Base-by-base conservation (phyloP, 495 filamentous ascomycete species). In the Penicillium desertorum region DNA sequence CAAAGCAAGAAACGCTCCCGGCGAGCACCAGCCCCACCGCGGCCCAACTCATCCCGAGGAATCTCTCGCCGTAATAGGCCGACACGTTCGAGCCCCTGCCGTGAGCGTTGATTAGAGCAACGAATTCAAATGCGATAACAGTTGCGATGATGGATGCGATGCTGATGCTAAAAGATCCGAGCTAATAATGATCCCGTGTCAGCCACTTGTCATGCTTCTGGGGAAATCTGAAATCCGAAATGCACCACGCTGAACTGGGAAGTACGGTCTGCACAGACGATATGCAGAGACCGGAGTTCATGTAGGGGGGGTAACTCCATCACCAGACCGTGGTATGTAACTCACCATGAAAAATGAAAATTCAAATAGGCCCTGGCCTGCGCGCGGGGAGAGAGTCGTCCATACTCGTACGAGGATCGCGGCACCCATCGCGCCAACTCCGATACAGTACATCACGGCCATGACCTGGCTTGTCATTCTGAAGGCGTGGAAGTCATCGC, bases 71-170 rank as follows among this genome's bases (percentile, higher is more conserved):
- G 59, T 77, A 77, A 22, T 70, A 63, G 5, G 86, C 83, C 14
- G 76, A 72, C 25, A 86, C 69, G 4, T 81, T 75, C 20, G 79
- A 76, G 5, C 79, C 76, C 36, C 81, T 68, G 50, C 83, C 84
- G 53, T 84, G 79, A 46, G 79, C 72, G 65, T 85, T 84, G 62
- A 87, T 70, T 54, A 84, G 74, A 44, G 83, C 74, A 2, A 79
- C 67, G 32, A 85, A 76, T 50, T 86, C 81, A 14, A 80, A 76
- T 3, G 81, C 71, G 48, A 89, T 76, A 11, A 83, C 79, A 0
- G 81, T 88, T 17, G 86, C 78, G 32, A 87, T 82, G 2, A 83
- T 79, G 59, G 87, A 89, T 0, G 86, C 81, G n/a, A 92, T 69
- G 12, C 70, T 76, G 22, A 83, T 62, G 41, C 69, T 73, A 16